A percentile compares a stretch with the other conserved stretches of the same genome.
Conservation (phyloP, 2,329 filamentous ascomycete genomes). For the Pseudocercospora fuligena region DNA sequence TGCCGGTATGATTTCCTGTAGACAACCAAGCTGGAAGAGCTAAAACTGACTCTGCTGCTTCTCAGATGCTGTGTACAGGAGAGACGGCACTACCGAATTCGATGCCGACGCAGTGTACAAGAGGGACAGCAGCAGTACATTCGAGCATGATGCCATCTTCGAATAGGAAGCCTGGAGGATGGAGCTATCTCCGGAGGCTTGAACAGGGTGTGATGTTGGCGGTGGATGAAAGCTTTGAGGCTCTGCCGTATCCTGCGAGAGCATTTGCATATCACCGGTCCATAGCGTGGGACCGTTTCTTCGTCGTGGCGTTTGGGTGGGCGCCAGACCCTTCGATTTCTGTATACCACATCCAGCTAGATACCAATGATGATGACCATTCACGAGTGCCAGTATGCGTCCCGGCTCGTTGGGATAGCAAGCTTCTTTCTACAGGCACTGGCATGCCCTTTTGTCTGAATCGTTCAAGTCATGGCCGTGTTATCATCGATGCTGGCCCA, state of each 20-base stretch:
- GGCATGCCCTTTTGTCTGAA: not conserved
- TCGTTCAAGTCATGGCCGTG: not conserved
- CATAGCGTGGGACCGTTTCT: not conserved
- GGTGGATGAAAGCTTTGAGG: not conserved
- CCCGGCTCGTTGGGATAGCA: not conserved
- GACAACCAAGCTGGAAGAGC: not conserved
- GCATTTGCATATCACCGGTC: not conserved
- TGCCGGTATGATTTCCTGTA: not conserved
- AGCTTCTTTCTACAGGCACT: not conserved
- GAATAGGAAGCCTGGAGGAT: not conserved
- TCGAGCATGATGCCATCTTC: constrained; percentile 9
- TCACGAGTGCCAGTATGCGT: not conserved
- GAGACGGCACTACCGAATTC: constrained; percentile 15
- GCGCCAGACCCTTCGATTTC: not conserved
- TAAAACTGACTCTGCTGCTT: not conserved
- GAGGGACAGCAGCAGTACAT: constrained; percentile 5
- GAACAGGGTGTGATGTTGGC: not conserved
- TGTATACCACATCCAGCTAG: not conserved
- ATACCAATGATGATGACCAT: not conserved
- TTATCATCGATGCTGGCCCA: not conserved
- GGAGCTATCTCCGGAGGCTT: not conserved
- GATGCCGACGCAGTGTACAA: constrained; percentile 14
- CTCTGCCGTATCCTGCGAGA: not conserved
- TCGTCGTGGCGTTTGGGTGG: not conserved
- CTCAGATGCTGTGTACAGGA: constrained; percentile 11